Conservation (phyloP, 148 eudicot species). For the Arbutus unedo region DNA sequence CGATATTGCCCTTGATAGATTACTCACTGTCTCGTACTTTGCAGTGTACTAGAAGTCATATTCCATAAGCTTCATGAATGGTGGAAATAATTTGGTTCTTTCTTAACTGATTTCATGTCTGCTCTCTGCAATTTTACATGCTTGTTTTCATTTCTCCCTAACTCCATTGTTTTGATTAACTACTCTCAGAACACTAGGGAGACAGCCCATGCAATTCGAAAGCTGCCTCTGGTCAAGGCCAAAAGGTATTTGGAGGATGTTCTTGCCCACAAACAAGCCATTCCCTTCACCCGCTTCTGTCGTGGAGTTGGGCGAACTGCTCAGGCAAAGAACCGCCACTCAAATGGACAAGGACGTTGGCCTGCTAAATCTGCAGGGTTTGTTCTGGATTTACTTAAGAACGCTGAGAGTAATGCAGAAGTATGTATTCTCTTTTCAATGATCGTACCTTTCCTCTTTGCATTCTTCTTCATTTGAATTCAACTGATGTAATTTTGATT, state of each 20-base stretch:
- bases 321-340: conserved; percentile 67
- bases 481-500: neutral
- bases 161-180: conserved; percentile 3
- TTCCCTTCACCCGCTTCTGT: conserved; percentile 70
- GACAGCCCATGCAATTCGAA: conserved; percentile 59
- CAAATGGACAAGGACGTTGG: conserved; percentile 80
- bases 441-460: neutral
- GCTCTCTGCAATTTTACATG: neutral
- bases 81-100: neutral
- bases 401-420: conserved; percentile 74
- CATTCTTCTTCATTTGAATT: neutral
- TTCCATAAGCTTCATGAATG: neutral
- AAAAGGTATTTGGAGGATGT: conserved; percentile 74
- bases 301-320: conserved; percentile 73
- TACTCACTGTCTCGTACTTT: neutral
- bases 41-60: neutral
- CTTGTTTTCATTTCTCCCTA: neutral
- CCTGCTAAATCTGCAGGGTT: conserved; percentile 59
- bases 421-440: conserved; percentile 17
- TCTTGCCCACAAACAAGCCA: conserved; percentile 66
- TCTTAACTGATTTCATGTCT: neutral
- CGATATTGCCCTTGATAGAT: neutral
- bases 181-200: conserved; percentile 52
- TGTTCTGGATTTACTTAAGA: conserved; percentile 62
- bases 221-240: conserved; percentile 50